Evolutionary conservation across 768 basidiomycete genomes (phyloP), one percentile per base, ranked within the genome.

Genomic region (Podaxis pistillaris): DNA sequence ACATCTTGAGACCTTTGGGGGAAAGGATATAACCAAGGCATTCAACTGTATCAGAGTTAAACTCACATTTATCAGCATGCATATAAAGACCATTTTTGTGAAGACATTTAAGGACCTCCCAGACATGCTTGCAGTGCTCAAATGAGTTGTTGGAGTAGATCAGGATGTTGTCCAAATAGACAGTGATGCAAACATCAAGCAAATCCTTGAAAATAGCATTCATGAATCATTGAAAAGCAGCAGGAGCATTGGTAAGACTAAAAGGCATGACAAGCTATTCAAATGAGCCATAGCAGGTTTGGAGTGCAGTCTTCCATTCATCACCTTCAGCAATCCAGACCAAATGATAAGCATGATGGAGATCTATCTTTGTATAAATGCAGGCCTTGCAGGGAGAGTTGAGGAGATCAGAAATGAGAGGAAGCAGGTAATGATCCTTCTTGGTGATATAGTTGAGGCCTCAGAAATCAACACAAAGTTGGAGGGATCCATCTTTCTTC

Each of bases 261-360:
- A 28, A 28, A 4, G 28, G 28, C 28, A 28, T 28, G 28, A 28
- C 28, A 28, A 28, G 28, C 28, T 6, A 28, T 28, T 28, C 6
- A 6, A 28, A 28, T 28, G 28, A 28, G 3, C 81, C 75, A 17
- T 72, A 71, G 30, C 68, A 68, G 11, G 75, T 79, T 4, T 68
- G 58, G 67, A 83, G 81, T 0, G 75, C 76, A 2, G 79, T 80
- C 63, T 81, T 82, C 76, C 73, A 76, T 66, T 80, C 72, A 59
- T 81, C 72, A 0, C 78, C 79, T 17, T 73, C 70, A 3, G 67
- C 63, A 49, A 83, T 76, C 0, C 75, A 64, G 36, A 81, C 63
- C 7, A 72, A 73, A 64, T 74, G 72, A 65, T 74, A 82, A 1
- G 76, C 75, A 49, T 69, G 67, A 26, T 73, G 71, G 28, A 82